Conservation (phyloP, 768 basidiomycete genomes). For the Pleurotus giganteus region DNA sequence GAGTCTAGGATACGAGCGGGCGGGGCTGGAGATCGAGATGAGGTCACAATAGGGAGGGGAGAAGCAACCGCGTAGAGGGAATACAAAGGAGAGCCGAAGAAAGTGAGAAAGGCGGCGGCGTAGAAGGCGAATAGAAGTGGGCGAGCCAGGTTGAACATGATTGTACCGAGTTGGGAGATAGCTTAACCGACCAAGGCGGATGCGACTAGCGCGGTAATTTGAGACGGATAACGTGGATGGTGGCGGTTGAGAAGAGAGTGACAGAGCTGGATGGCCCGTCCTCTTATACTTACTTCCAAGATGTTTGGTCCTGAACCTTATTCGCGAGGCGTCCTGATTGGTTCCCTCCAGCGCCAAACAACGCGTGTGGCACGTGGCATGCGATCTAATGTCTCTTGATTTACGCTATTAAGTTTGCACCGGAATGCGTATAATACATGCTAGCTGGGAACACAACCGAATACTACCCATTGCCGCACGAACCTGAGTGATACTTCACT, state of each 20-base stretch:
- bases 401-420: conserved; percentile 9
- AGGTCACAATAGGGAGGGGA: conserved; percentile 26
- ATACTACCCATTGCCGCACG: neutral
- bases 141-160: conserved; percentile 12
- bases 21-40: neutral
- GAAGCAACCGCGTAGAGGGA: conserved; percentile 28
- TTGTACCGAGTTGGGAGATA: neutral
- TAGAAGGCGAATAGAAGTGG: conserved; percentile 33
- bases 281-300: conserved; percentile 10
- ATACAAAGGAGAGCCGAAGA: conserved; percentile 29
- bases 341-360: neutral
- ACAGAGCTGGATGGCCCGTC: neutral
- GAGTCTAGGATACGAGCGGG: no score
- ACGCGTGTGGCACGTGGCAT: neutral
- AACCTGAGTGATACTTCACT: neutral
- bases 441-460: neutral
- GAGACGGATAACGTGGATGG: neutral
- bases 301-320: conserved; percentile 5
- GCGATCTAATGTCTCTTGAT: conserved; percentile 9
- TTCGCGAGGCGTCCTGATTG: conserved; percentile 9
- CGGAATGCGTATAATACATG: conserved; percentile 3
- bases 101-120: conserved; percentile 35
- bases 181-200: conserved; percentile 17
- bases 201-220: conserved; percentile 26
- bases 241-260: conserved; percentile 5